Evolutionary conservation across 2,329 filamentous ascomycete species (phyloP).

Genomic region (Tolypocladium guangdongense): DNA sequence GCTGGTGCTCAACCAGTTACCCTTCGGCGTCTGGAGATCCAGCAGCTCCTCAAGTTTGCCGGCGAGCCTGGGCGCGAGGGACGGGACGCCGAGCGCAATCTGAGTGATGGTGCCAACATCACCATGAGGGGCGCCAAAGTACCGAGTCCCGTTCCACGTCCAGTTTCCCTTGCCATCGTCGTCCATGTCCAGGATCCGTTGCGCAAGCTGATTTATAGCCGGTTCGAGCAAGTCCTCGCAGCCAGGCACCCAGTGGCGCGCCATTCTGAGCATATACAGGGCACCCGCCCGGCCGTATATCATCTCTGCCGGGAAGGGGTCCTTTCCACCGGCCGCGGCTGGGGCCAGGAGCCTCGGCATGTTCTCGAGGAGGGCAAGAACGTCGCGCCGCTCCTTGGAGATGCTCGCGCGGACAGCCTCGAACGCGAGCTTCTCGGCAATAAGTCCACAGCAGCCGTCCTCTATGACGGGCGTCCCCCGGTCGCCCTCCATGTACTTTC

Average conservation of each 20-base stretch:
- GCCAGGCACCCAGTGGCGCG: conserved; percentile 43
- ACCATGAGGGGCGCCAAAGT: conserved; percentile 58
- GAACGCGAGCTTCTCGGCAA: conserved; percentile 36
- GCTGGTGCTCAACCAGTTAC: conserved; percentile 47
- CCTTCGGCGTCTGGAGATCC: conserved; percentile 46
- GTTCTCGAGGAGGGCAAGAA: conserved; percentile 28
- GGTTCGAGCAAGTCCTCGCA: conserved; percentile 37
- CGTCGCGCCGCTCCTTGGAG: conserved; percentile 24
- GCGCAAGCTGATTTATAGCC: conserved; percentile 44
- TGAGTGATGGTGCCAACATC: conserved; percentile 62
- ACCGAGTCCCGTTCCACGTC: conserved; percentile 52
- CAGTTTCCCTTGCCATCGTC: conserved; percentile 34
- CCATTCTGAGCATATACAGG: conserved; percentile 55
- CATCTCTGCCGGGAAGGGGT: conserved; percentile 45
- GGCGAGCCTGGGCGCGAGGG: conserved; percentile 41
- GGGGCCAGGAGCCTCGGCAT: conserved; percentile 21
- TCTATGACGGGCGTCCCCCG: conserved; percentile 23
- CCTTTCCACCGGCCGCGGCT: conserved; percentile 12
- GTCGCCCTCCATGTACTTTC: conserved; percentile 32
- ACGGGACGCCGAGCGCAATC: conserved; percentile 46
- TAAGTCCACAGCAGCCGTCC: conserved; percentile 35
- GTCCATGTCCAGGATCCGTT: conserved; percentile 44
- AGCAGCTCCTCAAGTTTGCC: conserved; percentile 43
- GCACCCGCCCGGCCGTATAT: conserved; percentile 58
- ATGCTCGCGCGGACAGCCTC: conserved; percentile 34